Percentiles rank a stretch among this genome's conserved stretches.
These are phyloP conservation scores for Magnolia kwangsiensis DNA, from an alignment of 164 flowering plant genomes.

Conservation along the genomic window DNA sequence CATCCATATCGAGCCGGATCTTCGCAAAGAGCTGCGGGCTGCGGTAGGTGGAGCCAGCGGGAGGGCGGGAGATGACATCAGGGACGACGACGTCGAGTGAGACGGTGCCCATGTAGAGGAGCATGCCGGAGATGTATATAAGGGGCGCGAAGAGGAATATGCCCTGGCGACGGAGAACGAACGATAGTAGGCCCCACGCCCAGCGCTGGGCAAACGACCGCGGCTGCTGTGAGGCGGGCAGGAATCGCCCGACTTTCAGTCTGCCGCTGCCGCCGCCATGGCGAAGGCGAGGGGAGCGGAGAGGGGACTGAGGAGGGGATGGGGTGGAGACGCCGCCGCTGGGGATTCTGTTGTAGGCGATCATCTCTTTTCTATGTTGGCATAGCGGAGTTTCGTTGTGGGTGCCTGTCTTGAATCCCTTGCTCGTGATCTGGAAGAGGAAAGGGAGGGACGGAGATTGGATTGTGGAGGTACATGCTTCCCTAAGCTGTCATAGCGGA, in stretches of 20 bases:
- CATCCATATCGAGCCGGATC: slow-evolving; percentile 58
- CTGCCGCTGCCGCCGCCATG: slow-evolving; percentile 14
- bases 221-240: slow-evolving; percentile 29
- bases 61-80: slow-evolving; percentile 32
- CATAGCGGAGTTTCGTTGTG: neutral
- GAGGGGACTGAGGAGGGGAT: slow-evolving; percentile 69
- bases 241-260: slow-evolving; percentile 27
- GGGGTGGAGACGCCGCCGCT: slow-evolving; percentile 66
- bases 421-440: no score
- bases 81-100: slow-evolving; percentile 59
- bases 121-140: slow-evolving; percentile 74
- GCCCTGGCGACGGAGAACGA: slow-evolving; percentile 74
- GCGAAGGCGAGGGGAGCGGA: slow-evolving; percentile 21
- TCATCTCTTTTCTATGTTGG: slow-evolving; percentile 33
- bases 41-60: slow-evolving; percentile 68
- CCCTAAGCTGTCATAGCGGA: neutral
- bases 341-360: slow-evolving; percentile 51
- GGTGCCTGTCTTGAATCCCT: neutral
- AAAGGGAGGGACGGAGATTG: neutral
- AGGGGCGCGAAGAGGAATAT: slow-evolving; percentile 78
- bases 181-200: slow-evolving; percentile 59
- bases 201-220: slow-evolving; percentile 32
- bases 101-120: slow-evolving; percentile 76
- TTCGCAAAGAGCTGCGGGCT: slow-evolving; percentile 66
- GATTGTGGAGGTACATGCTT: neutral